Evolutionary conservation across 345 rosid species (phyloP).

Genomic region (Kandelia obovata): DNA sequence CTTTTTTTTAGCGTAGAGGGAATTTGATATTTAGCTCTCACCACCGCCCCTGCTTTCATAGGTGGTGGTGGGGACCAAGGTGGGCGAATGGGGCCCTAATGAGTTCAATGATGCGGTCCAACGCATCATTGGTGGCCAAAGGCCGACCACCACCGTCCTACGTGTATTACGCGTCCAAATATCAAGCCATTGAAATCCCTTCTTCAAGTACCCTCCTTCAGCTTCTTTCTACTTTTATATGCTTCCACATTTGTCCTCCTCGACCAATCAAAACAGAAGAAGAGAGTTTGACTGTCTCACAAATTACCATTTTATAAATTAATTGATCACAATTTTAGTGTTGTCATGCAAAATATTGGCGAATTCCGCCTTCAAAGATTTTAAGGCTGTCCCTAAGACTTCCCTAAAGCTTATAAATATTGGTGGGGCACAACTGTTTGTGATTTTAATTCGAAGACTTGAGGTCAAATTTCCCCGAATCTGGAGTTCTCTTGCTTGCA

Average conservation of each 20-base stretch:
- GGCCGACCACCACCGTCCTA: constrained; percentile 91
- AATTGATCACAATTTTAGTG: too few relatives aligned
- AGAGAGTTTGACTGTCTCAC: background rate
- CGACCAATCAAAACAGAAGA: background rate
- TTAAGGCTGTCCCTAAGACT: too few relatives aligned
- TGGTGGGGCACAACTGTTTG: too few relatives aligned
- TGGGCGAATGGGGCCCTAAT: constrained; percentile 13
- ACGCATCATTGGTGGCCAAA: constrained; percentile 62
- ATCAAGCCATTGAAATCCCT: constrained; percentile 9
- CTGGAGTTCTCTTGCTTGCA: too few relatives aligned
- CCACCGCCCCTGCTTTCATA: constrained; percentile 39
- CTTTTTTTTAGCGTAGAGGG: background rate
- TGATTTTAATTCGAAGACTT: too few relatives aligned
- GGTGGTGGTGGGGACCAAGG: constrained; percentile 41
- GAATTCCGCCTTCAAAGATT: too few relatives aligned
- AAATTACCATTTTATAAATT: too few relatives aligned
- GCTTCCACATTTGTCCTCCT: background rate
- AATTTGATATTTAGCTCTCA: constrained; percentile 12
- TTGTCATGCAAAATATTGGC: too few relatives aligned
- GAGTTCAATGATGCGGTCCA: constrained; percentile 64
- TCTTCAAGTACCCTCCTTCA: background rate
- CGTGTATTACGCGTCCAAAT: constrained; percentile 41
- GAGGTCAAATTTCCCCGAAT: too few relatives aligned
- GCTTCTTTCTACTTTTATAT: background rate
- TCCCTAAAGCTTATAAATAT: too few relatives aligned